Conservation (phyloP, 78 protist genomes). For the Guillardia theta region DNA sequence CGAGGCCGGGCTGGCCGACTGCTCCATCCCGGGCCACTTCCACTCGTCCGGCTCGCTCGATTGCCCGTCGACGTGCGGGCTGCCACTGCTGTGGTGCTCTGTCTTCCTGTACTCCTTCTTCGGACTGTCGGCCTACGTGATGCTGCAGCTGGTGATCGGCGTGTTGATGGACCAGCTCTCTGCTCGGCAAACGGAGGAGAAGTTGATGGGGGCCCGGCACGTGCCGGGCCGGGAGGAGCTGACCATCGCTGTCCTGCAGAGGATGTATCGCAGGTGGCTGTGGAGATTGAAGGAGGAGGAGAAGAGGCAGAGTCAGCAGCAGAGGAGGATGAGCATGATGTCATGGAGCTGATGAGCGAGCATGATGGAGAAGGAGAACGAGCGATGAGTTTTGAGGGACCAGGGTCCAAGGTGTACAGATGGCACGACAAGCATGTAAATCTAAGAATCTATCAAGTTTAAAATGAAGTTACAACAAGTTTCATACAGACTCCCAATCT, state of each 20-base stretch:
- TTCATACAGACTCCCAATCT: no score
- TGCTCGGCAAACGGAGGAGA: no score
- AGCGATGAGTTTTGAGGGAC: background rate
- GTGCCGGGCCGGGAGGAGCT: background rate
- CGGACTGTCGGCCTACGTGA: background rate
- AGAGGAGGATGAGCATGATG: no score
- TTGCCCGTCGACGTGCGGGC: background rate
- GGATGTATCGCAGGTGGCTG: background rate
- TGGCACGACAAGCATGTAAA: background rate
- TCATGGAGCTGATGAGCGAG: no score
- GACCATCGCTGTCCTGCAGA: background rate
- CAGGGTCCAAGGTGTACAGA: background rate
- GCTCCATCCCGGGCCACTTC: background rate
- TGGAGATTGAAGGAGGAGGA: no score
- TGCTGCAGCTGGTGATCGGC: slow-evolving; percentile 19
- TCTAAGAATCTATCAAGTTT: no score
- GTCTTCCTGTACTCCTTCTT: background rate
- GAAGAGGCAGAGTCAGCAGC: no score
- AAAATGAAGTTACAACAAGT: no score
- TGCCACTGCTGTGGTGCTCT: background rate
- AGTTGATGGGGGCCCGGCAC: no score
- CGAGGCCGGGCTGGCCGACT: background rate
- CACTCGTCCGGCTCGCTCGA: no score
- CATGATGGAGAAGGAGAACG: no score
- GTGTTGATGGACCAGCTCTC: slow-evolving; percentile 42